Conservation (phyloP, 2,329 filamentous ascomycete species). For the Nemania sp. region DNA sequence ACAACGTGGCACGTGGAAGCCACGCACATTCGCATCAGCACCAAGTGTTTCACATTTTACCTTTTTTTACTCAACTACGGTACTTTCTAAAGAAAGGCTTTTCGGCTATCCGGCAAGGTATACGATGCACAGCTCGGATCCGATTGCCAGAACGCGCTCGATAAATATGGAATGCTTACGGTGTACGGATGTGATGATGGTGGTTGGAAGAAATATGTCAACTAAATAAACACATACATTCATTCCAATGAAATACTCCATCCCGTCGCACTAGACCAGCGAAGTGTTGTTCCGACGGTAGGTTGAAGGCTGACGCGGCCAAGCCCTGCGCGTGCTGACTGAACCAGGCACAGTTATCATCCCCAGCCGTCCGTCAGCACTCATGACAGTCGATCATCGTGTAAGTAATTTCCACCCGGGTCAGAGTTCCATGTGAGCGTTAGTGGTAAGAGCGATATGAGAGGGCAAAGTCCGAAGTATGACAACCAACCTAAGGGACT, state of each 20-base stretch:
- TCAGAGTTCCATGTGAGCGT: slow-evolving; percentile 1
- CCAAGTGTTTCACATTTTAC: not conserved
- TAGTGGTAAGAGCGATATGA: slow-evolving; percentile 15
- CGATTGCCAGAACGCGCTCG: not conserved
- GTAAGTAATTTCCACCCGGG: not conserved
- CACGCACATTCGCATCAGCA: slow-evolving; percentile 6
- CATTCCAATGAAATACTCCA: slow-evolving; percentile 6
- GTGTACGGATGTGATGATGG: slow-evolving; percentile 12
- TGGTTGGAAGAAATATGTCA: not conserved
- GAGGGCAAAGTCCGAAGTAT: not conserved
- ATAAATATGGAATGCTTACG: slow-evolving; percentile 32
- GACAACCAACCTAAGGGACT: not conserved
- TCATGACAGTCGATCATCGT: slow-evolving; percentile 1
- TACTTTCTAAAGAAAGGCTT: not conserved
- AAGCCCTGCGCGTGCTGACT: slow-evolving; percentile 20
- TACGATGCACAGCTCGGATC: not conserved
- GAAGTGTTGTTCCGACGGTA: not conserved
- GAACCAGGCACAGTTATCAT: slow-evolving; percentile 3
- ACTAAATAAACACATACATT: slow-evolving; percentile 4
- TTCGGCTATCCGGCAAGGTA: not conserved
- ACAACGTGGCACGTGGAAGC: slow-evolving; percentile 16
- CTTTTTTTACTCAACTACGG: not conserved
- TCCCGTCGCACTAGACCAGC: not conserved
- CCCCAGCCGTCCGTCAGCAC: slow-evolving; percentile 4
- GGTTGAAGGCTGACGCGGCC: slow-evolving; percentile 25